These are phyloP conservation scores for Lolium multiflorum DNA, from an alignment of 176 grass and related monocot species.

Conservation along the genomic window DNA sequence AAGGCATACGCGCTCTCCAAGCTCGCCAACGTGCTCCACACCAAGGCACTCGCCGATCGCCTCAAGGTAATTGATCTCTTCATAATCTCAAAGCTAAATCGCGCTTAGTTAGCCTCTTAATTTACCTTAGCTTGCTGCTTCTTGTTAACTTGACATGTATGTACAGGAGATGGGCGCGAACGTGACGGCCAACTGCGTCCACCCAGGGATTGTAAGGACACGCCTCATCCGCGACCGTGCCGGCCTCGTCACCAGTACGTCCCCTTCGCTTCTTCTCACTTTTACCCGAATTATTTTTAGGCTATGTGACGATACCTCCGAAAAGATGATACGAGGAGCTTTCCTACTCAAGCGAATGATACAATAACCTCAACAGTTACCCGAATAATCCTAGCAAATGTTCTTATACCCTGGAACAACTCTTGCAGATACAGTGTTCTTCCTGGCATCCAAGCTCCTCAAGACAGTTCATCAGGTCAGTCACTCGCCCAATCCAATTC, in stretches of 20 bases:
- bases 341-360: neutral
- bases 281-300: too few species aligned
- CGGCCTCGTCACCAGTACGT: slow-evolving; percentile 76
- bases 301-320: too few species aligned
- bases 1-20: slow-evolving; percentile 91
- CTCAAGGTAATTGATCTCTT: slow-evolving; percentile 45
- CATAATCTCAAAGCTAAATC: neutral
- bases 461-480: slow-evolving; percentile 91
- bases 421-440: slow-evolving; percentile 78
- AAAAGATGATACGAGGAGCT: too few species aligned
- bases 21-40: slow-evolving; percentile 95
- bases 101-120: neutral
- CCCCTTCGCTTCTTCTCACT: neutral
- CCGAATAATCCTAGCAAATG: neutral
- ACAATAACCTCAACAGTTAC: neutral
- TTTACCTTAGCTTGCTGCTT: too few species aligned
- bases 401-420: neutral
- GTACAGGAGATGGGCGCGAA: slow-evolving; percentile 67
- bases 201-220: slow-evolving; percentile 94
- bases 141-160: too few species aligned
- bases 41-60: slow-evolving; percentile 60
- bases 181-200: slow-evolving; percentile 93
- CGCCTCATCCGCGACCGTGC: slow-evolving; percentile 92
- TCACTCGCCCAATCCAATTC: neutral
- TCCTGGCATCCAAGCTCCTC: slow-evolving; percentile 87